phyloP scores from a whole-genome alignment of 192 early-diverging fungal genomes.

The Entomortierella lignicola region DNA sequence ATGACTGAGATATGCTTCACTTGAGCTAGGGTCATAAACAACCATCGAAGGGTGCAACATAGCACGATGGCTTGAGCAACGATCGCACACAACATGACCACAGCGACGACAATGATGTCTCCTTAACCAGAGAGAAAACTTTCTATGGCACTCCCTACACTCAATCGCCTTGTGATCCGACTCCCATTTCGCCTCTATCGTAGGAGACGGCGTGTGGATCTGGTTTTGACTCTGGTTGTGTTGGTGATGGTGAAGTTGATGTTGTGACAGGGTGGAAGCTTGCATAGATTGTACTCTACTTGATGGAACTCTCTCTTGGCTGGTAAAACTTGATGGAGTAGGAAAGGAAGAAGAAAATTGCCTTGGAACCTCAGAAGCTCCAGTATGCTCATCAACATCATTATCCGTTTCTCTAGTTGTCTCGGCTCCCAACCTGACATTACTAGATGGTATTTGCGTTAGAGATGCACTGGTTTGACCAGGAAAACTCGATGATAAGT shows the following conservation, averaged over 20 bases:
- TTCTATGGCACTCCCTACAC: slow-evolving; percentile 75
- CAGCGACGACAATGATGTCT: slow-evolving; percentile 95
- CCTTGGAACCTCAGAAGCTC: not conserved
- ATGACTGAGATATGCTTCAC: slow-evolving; percentile 41
- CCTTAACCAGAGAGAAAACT: slow-evolving; percentile 81
- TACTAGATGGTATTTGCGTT: not conserved
- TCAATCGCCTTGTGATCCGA: slow-evolving; percentile 72
- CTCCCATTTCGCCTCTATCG: slow-evolving; percentile 77
- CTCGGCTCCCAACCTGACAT: not conserved
- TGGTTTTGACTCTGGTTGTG: not conserved
- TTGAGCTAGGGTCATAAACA: slow-evolving; percentile 57
- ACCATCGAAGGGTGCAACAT: slow-evolving; percentile 61
- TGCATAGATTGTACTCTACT: slow-evolving; percentile 6
- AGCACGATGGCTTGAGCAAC: slow-evolving; percentile 73
- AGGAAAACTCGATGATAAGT: not conserved
- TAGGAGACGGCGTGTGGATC: not conserved
- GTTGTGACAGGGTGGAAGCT: not conserved
- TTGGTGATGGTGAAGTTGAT: not conserved
- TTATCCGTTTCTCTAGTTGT: not conserved
- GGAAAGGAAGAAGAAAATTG: slow-evolving; percentile 5
- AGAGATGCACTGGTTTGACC: not conserved
- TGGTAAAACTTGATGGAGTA: not conserved
- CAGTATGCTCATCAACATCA: not conserved
- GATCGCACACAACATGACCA: slow-evolving; percentile 86
- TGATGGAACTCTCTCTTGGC: not conserved